phyloP scores from a whole-genome alignment of 768 basidiomycete genomes.

The Hypholoma sublateritium region DNA sequence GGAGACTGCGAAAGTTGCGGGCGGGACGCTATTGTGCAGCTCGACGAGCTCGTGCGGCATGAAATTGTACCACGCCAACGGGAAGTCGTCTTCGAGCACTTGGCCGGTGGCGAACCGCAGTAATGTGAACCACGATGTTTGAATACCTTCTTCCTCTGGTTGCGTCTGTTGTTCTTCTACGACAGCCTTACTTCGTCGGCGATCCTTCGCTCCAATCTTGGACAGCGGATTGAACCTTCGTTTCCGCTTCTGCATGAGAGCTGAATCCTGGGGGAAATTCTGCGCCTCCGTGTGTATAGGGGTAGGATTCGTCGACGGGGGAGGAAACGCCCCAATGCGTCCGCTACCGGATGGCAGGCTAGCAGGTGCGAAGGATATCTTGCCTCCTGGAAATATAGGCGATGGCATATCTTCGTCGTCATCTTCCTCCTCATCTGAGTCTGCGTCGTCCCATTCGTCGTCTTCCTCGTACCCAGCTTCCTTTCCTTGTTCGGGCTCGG shows the following conservation, averaged over 20 bases:
- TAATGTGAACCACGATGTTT: conserved; percentile 36
- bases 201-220: conserved; percentile 1
- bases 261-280: neutral
- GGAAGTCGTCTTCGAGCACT: conserved; percentile 65
- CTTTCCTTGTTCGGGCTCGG: neutral
- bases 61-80: conserved; percentile 57
- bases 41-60: conserved; percentile 69
- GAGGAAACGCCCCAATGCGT: neutral
- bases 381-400: conserved; percentile 4
- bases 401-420: conserved; percentile 15
- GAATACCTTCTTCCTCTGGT: conserved; percentile 14
- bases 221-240: conserved; percentile 9
- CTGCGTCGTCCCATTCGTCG: conserved; percentile 11
- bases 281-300: neutral
- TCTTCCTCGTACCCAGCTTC: conserved; percentile 8
- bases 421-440: conserved; percentile 34
- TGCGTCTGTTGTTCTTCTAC: neutral
- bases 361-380: neutral
- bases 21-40: conserved; percentile 42
- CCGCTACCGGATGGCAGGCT: neutral
- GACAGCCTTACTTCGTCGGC: neutral
- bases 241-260: neutral
- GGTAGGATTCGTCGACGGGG: neutral
- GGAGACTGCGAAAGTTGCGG: conserved; percentile 10
- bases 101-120: conserved; percentile 70